These are phyloP conservation scores for Trifolium dubium DNA, from an alignment of 306 rosid genomes.

Conservation along the genomic window DNA sequence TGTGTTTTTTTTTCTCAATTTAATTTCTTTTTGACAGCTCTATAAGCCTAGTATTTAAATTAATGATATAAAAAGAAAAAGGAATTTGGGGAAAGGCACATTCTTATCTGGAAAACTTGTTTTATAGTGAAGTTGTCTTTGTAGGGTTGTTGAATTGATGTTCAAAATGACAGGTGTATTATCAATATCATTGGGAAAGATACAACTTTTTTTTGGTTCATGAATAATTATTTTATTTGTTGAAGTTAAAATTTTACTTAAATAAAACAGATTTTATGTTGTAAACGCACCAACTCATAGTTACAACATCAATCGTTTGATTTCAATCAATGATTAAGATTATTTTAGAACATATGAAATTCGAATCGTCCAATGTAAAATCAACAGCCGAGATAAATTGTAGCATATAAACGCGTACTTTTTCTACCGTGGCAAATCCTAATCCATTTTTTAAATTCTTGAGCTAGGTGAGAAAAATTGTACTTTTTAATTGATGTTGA, in stretches of 20 bases:
- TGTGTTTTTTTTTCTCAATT: background rate
- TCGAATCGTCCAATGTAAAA: no score
- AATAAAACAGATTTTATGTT: no score
- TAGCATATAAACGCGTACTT: no score
- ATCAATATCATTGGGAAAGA: slow-evolving; percentile 20
- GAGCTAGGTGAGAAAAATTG: no score
- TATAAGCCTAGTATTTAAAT: slow-evolving; percentile 22
- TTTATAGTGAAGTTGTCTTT: slow-evolving; percentile 48
- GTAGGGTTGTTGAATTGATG: slow-evolving; percentile 45
- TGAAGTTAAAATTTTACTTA: background rate
- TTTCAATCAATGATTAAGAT: no score
- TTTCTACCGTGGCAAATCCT: no score
- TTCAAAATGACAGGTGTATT: slow-evolving; percentile 47
- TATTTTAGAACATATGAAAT: no score
- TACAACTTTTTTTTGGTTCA: background rate
- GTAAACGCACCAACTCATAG: no score
- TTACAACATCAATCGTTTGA: no score
- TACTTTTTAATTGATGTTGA: background rate
- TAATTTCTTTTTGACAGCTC: slow-evolving; percentile 23
- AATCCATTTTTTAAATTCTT: no score
- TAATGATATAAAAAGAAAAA: slow-evolving; percentile 38
- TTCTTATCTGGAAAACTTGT: slow-evolving; percentile 45
- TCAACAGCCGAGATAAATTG: no score
- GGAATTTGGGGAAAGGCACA: slow-evolving; percentile 25
- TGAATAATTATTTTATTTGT: background rate